Evolutionary conservation across 1,284 basidiomycete species (phyloP), one percentile per base, ranked within the genome.

Genomic region (Tylopilus sp.): DNA sequence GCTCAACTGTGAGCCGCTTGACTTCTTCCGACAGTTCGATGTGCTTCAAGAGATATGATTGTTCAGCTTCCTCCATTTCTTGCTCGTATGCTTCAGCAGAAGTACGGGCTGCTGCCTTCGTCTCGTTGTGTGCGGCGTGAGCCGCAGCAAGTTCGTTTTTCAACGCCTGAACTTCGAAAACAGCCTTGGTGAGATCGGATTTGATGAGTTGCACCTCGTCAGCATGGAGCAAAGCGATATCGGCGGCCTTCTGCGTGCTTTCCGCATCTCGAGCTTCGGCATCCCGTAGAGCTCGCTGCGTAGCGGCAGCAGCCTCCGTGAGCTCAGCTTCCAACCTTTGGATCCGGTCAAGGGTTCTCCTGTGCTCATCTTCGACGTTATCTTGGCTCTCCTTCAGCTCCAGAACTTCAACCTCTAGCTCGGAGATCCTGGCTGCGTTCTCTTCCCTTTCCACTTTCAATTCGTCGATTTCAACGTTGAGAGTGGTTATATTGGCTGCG

Each of bases 351-450:
- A 75, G 59, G 9, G 74, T 66, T 55, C 73, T 71, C 37, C 69
- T 71, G 44, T 76, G 76, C 37, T 77, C 76, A 48, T 87, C 86
- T 55, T 84, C 82, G 4, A 73, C 71, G 30, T 73, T 72, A 54
- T 92, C 88, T 54, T 84, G 78, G 21, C 73, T 73, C 58, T 89
- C 86, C 64, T 79, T 87, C 50, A 87, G 65, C 67, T 92, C 90
- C 46, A 92, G 71, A 31, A 91, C 75, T 60, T 91, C 85, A 40
- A 88, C 71, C 68, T 93, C 87, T 12, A 92, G 74, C 55, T 89
- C 84, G 1, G 84, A 87, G 12, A 94, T 74, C 64, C 84, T 90
- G 59, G 73, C 78, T 40, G 84, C 81, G 43, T 74, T 79, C 56
- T 92, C 89, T 55, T 89, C 87, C 59, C 82, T 82, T 68, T 91